Evolutionary conservation across 495 filamentous ascomycete species (phyloP).

Genomic region (Articulospora tetracladia): DNA sequence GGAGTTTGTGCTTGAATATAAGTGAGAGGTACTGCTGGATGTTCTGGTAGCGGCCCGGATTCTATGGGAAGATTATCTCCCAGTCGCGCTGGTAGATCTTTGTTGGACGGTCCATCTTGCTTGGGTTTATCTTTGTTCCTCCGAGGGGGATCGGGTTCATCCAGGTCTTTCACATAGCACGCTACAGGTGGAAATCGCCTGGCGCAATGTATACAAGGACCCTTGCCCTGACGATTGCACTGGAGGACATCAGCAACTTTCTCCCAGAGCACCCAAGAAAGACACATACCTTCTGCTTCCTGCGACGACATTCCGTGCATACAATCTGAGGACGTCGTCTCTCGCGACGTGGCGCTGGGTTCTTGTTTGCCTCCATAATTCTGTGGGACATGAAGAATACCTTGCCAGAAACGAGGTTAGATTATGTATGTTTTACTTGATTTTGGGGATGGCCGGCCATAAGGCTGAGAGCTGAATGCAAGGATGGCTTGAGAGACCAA

Average conservation of each 20-base stretch:
- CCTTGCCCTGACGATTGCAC: neutral
- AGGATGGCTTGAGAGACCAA: too few relatives aligned
- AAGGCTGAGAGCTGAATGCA: too few relatives aligned
- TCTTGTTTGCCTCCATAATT: neutral
- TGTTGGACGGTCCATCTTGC: too few relatives aligned
- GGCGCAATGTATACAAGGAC: constrained; percentile 8
- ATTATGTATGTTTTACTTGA: too few relatives aligned
- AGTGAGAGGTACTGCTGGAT: neutral
- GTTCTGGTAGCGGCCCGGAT: neutral
- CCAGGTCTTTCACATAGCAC: neutral
- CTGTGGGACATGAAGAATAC: too few relatives aligned
- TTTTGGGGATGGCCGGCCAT: too few relatives aligned
- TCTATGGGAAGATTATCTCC: too few relatives aligned
- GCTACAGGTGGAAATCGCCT: constrained; percentile 13
- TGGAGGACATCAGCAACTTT: neutral
- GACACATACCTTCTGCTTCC: constrained; percentile 2
- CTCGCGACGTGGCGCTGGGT: neutral
- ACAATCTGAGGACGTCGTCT: neutral
- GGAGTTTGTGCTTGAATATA: neutral
- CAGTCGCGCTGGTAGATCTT: neutral
- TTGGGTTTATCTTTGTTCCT: neutral
- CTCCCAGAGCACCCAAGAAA: neutral
- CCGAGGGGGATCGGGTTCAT: neutral
- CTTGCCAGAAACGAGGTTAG: too few relatives aligned
- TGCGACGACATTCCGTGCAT: constrained; percentile 1